These are phyloP conservation scores for Phylloporus arenicola DNA, from an alignment of 768 basidiomycete species.

Conservation along the genomic window DNA sequence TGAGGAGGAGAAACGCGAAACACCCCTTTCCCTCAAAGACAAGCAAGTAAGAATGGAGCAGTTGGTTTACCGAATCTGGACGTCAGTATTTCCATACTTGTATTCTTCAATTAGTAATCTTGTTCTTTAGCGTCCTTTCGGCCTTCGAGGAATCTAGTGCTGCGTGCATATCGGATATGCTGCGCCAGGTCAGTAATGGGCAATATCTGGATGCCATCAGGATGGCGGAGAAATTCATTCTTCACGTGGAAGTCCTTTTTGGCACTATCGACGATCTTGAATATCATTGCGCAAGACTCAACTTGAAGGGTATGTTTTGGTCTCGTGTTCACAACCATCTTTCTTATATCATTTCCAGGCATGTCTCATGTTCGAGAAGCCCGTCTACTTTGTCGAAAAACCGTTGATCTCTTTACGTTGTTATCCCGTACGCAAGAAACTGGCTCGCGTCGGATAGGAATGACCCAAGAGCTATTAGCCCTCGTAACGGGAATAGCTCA, in stretches of 20 bases:
- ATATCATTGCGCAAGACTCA: slow-evolving; percentile 72
- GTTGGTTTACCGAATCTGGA: slow-evolving; percentile 98
- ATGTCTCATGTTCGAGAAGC: slow-evolving; percentile 99
- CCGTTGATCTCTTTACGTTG: slow-evolving; percentile 95
- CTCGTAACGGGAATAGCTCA: slow-evolving; percentile 98
- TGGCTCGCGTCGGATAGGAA: slow-evolving; percentile 83
- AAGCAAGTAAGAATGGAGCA: slow-evolving; percentile 95
- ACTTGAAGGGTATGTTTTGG: slow-evolving; percentile 69
- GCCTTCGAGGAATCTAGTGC: slow-evolving; percentile 99
- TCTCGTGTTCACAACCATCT: not conserved
- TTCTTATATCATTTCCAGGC: slow-evolving; percentile 43
- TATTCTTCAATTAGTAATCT: slow-evolving; percentile 5
- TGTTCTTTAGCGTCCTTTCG: slow-evolving; percentile 67
- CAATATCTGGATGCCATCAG: slow-evolving; percentile 95
- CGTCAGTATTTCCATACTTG: slow-evolving; percentile 46
- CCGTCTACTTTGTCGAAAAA: slow-evolving; percentile 97
- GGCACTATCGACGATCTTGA: slow-evolving; percentile 96
- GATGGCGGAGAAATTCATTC: slow-evolving; percentile 97
- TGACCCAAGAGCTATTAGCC: slow-evolving; percentile 95
- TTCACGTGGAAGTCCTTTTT: slow-evolving; percentile 97
- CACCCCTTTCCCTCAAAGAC: slow-evolving; percentile 72
- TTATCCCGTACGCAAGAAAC: slow-evolving; percentile 95
- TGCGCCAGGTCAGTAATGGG: slow-evolving; percentile 93
- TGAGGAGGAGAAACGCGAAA: slow-evolving; percentile 79
- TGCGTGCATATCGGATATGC: slow-evolving; percentile 98